A percentile compares a stretch with the other conserved stretches of the same genome.
Conservation (phyloP, 441 rosid genomes). For the Francoa sonchifolia region DNA sequence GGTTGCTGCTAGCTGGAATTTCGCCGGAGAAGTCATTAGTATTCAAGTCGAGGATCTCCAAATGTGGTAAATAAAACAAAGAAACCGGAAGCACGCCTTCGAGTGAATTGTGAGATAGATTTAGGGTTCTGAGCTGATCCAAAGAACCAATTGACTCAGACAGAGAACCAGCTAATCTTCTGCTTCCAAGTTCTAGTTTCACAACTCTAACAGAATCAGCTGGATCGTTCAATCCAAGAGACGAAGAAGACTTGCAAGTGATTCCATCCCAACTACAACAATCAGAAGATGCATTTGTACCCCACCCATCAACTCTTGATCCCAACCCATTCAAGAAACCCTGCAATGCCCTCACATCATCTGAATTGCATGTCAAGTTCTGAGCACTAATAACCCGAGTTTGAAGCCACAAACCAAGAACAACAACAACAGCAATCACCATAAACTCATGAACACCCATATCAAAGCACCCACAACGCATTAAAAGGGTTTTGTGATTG, state of each 20-base stretch:
- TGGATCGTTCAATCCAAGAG: slow-evolving; percentile 19
- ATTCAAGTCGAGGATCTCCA: slow-evolving; percentile 47
- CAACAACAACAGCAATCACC: slow-evolving; percentile 16
- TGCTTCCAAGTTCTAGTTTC: slow-evolving; percentile 25
- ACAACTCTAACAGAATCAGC: slow-evolving; percentile 30
- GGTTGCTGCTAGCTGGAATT: slow-evolving; percentile 25
- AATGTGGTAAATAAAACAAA: slow-evolving; percentile 26
- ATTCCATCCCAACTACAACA: slow-evolving; percentile 69
- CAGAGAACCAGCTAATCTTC: slow-evolving; percentile 20
- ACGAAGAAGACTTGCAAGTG: slow-evolving; percentile 31
- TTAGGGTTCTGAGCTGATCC: slow-evolving; percentile 23
- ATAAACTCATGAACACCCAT: slow-evolving; percentile 32
- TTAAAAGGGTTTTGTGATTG: no score
- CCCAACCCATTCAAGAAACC: slow-evolving; percentile 30
- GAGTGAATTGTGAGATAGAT: slow-evolving; percentile 38
- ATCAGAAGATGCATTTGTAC: slow-evolving; percentile 14
- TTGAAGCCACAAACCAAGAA: slow-evolving; percentile 20
- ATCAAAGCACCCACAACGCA: slow-evolving; percentile 5
- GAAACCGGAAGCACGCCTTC: slow-evolving; percentile 30
- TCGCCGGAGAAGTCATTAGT: slow-evolving; percentile 34
- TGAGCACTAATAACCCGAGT: slow-evolving; percentile 21
- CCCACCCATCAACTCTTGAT: slow-evolving; percentile 31
- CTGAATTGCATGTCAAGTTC: slow-evolving; percentile 29
- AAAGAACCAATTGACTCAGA: slow-evolving; percentile 17
- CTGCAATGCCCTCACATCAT: slow-evolving; percentile 37